Evolutionary conservation across 495 filamentous ascomycete genomes (phyloP).

Genomic region (Hypoxylon rickii): DNA sequence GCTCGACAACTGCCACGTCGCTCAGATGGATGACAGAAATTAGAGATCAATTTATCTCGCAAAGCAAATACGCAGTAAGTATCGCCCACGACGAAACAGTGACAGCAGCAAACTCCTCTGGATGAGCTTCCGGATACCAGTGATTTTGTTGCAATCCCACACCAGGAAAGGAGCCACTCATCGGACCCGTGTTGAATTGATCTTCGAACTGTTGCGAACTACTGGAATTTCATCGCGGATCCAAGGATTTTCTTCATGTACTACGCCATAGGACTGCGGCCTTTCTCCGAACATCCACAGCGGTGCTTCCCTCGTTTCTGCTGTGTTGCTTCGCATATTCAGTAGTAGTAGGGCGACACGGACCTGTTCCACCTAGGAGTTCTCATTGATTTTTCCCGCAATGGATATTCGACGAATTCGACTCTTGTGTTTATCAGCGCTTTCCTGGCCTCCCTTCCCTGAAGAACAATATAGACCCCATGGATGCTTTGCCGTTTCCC

Average conservation of each 20-base stretch:
- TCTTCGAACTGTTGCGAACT: slow-evolving; percentile 23
- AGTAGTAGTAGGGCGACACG: slow-evolving; percentile 25
- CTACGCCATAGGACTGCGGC: slow-evolving; percentile 8
- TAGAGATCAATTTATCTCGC: slow-evolving; percentile 11
- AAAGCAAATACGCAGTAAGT: slow-evolving; percentile 19
- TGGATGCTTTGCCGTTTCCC: slow-evolving; percentile 8
- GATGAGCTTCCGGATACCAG: slow-evolving; percentile 18
- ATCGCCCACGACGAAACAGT: slow-evolving; percentile 31
- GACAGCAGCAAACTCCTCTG: slow-evolving; percentile 30
- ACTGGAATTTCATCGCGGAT: slow-evolving; percentile 12
- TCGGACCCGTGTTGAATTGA: slow-evolving; percentile 22
- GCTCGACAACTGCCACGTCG: slow-evolving; percentile 29
- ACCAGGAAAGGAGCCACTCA: slow-evolving; percentile 8
- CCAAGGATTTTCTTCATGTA: slow-evolving; percentile 30
- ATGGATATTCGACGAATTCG: slow-evolving; percentile 21
- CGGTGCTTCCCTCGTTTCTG: slow-evolving; percentile 30
- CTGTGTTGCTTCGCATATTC: slow-evolving; percentile 34
- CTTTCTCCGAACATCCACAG: slow-evolving; percentile 5
- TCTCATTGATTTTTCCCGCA: slow-evolving; percentile 10
- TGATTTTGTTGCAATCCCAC: slow-evolving; percentile 25
- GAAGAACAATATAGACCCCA: slow-evolving; percentile 5
- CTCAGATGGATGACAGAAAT: slow-evolving; percentile 33
- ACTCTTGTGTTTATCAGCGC: slow-evolving; percentile 9
- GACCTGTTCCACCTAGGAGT: slow-evolving; percentile 14
- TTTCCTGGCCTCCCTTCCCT: background rate